Conservation (phyloP, 352 stramenopile species). For the Phytophthora citricola region DNA sequence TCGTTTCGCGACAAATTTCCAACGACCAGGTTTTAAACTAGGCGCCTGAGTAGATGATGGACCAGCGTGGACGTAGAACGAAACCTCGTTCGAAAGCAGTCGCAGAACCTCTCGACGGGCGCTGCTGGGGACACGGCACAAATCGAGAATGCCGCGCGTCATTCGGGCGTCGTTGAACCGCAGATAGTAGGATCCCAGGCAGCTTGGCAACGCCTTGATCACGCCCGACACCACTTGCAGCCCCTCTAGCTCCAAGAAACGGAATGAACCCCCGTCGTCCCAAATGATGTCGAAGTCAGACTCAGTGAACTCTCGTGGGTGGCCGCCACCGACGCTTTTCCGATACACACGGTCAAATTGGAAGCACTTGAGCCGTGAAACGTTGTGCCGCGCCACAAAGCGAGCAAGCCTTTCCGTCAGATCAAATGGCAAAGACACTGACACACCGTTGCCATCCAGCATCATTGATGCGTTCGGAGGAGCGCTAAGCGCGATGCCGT, state of each 20-base stretch:
- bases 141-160: conserved; percentile 70
- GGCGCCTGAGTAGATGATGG: conserved; percentile 62
- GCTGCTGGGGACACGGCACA: conserved; percentile 60
- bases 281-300: conserved; percentile 89
- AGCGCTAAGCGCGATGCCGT: conserved; percentile 59
- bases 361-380: conserved; percentile 84
- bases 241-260: conserved; percentile 80
- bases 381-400: conserved; percentile 83
- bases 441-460: conserved; percentile 80
- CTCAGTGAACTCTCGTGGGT: conserved; percentile 84
- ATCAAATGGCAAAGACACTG: conserved; percentile 85
- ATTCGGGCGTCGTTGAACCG: conserved; percentile 82
- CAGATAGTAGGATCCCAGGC: conserved; percentile 80
- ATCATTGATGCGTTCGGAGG: conserved; percentile 68
- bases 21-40: conserved; percentile 70
- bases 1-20: conserved; percentile 79
- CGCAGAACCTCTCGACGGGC: conserved; percentile 76
- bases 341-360: conserved; percentile 89
- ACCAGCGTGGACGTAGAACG: conserved; percentile 66
- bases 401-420: conserved; percentile 83
- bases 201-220: conserved; percentile 63
- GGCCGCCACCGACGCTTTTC: conserved; percentile 72
- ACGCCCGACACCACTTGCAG: conserved; percentile 82
- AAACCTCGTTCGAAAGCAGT: conserved; percentile 81
- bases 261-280: conserved; percentile 70